Evolutionary conservation across 2,329 filamentous ascomycete genomes (phyloP).

Genomic region (Ophiostoma sp.): DNA sequence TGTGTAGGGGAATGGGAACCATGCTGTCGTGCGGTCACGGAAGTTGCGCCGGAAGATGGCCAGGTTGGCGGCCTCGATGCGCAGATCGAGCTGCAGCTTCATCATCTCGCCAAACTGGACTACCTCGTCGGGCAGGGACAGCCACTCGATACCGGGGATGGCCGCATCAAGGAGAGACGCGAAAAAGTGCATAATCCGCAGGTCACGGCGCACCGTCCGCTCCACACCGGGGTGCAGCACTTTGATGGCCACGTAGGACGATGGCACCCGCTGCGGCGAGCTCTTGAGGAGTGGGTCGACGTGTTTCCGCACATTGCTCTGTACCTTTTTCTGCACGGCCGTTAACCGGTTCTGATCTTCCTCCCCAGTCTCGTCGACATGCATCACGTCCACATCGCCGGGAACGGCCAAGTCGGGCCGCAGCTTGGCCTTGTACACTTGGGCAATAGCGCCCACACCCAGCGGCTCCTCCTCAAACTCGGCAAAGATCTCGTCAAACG

Average conservation of each 20-base stretch:
- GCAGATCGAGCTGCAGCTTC: slow-evolving; percentile 91
- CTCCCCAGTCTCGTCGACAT: background rate
- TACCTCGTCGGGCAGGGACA: slow-evolving; percentile 93
- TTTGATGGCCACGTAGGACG: slow-evolving; percentile 91
- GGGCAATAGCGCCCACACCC: slow-evolving; percentile 93
- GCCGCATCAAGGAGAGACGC: slow-evolving; percentile 76
- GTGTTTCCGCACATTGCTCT: slow-evolving; percentile 67
- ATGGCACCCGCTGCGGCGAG: slow-evolving; percentile 80
- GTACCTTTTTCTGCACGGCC: background rate
- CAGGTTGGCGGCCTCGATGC: slow-evolving; percentile 91
- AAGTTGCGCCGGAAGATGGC: slow-evolving; percentile 88
- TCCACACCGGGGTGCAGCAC: slow-evolving; percentile 93
- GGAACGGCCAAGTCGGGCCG: slow-evolving; percentile 73
- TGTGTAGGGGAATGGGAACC: slow-evolving; percentile 92
- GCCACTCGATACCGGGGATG: slow-evolving; percentile 94
- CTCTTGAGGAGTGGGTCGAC: slow-evolving; percentile 86
- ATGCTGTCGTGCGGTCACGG: slow-evolving; percentile 84
- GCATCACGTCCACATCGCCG: slow-evolving; percentile 41
- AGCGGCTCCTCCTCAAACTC: slow-evolving; percentile 89
- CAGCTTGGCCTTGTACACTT: slow-evolving; percentile 94
- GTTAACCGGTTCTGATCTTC: background rate
- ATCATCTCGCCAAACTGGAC: slow-evolving; percentile 97
- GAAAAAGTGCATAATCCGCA: slow-evolving; percentile 93
- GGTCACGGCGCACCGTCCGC: slow-evolving; percentile 81
- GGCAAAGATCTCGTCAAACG: slow-evolving; percentile 90